Evolutionary conservation across 2,329 filamentous ascomycete species (phyloP).

Genomic region (Rosellinia necatrix): DNA sequence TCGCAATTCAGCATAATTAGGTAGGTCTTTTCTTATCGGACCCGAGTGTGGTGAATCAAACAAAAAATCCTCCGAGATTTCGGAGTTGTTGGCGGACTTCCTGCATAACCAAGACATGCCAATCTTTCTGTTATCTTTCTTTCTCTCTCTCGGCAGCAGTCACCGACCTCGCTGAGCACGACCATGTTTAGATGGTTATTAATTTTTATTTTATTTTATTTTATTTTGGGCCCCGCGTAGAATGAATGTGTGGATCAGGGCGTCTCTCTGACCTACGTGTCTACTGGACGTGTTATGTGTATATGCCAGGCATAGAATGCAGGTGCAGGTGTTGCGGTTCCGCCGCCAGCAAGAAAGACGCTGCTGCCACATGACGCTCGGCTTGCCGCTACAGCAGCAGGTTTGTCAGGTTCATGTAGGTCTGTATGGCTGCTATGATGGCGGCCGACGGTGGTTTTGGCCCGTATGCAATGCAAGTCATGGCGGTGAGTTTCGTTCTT

Average conservation of each 20-base stretch:
- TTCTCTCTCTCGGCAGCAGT: no score
- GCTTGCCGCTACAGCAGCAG: slow-evolving; percentile 20
- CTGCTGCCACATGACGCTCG: slow-evolving; percentile 14
- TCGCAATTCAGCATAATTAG: no score
- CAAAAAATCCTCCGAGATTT: slow-evolving; percentile 12
- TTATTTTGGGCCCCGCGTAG: no score
- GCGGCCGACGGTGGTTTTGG: slow-evolving; percentile 14
- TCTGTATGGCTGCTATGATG: slow-evolving; percentile 8
- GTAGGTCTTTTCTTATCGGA: no score
- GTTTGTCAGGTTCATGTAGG: slow-evolving; percentile 11
- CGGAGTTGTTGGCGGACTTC: slow-evolving; percentile 15
- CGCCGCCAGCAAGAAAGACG: slow-evolving; percentile 9
- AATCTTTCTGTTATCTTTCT: background rate
- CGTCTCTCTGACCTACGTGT: slow-evolving; percentile 16
- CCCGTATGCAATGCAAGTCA: slow-evolving; percentile 22
- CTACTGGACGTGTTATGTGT: slow-evolving; percentile 9
- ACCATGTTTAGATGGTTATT: no score
- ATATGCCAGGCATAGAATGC: slow-evolving; percentile 27
- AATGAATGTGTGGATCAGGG: slow-evolving; percentile 9
- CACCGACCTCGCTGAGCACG: slow-evolving; percentile 21
- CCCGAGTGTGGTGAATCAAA: slow-evolving; percentile 2
- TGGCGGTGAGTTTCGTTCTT: slow-evolving; percentile 27
- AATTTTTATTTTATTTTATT: no score
- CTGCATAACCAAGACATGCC: slow-evolving; percentile 9
- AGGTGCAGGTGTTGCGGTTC: slow-evolving; percentile 17